Evolutionary conservation across 1,139 yeast species (phyloP).

Genomic region (Ogataea hybrid): DNA sequence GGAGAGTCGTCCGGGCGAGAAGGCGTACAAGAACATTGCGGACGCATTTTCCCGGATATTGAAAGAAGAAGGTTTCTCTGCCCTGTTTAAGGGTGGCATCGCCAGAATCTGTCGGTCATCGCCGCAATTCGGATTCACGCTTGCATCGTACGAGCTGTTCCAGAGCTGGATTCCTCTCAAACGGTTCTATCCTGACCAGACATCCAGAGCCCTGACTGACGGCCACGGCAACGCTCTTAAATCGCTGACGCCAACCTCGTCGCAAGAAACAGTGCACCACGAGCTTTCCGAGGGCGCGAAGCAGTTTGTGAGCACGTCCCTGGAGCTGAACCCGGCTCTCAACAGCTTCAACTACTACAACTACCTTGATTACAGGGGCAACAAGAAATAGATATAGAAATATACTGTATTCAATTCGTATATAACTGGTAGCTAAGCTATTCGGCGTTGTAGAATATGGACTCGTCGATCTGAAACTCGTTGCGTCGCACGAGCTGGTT

Average conservation of each 20-base stretch:
- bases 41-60: constrained; percentile 76
- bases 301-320: constrained; percentile 29
- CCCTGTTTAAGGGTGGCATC: constrained; percentile 95
- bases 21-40: constrained; percentile 68
- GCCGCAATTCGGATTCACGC: constrained; percentile 96
- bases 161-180: constrained; percentile 55
- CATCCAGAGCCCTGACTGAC: constrained; percentile 19
- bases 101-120: constrained; percentile 95
- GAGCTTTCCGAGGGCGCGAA: constrained; percentile 28
- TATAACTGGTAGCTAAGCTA: no score
- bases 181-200: constrained; percentile 35
- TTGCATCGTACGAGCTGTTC: constrained; percentile 92
- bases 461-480: constrained; percentile 28
- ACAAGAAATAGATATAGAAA: constrained; percentile 12
- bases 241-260: constrained; percentile 22
- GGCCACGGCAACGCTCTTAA: constrained; percentile 24
- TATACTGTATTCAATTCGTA: not conserved
- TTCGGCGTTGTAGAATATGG: constrained; percentile 27
- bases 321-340: constrained; percentile 31
- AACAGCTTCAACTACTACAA: constrained; percentile 27
- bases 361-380: constrained; percentile 23
- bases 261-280: constrained; percentile 22
- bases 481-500: constrained; percentile 29
- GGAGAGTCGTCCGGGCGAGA: constrained; percentile 75
- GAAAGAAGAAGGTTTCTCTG: constrained; percentile 59